Conservation (phyloP, 2,329 filamentous ascomycete genomes). For the Ascochyta koolunga region DNA sequence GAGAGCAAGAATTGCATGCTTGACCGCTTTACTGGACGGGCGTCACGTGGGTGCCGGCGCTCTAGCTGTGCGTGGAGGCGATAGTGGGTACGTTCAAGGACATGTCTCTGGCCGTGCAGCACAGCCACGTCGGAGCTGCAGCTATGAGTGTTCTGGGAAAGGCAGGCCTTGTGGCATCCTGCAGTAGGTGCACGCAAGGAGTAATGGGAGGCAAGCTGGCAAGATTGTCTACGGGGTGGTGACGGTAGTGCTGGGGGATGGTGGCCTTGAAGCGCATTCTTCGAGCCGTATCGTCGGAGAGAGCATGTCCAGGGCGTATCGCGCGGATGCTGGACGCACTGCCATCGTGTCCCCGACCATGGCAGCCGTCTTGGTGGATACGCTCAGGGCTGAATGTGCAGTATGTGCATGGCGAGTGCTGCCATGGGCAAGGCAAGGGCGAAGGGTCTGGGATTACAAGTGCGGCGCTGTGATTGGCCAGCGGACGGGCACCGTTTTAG, state of each 20-base stretch:
- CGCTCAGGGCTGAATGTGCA: no score
- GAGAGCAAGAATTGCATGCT: slow-evolving; percentile 6
- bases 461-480: slow-evolving; percentile 20
- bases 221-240: background rate
- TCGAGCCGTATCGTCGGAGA: background rate
- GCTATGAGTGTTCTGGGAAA: background rate
- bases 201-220: background rate
- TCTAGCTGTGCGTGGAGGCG: background rate
- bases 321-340: background rate
- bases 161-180: background rate
- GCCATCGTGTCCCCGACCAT: background rate
- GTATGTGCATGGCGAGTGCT: background rate
- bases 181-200: background rate
- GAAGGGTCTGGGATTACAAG: slow-evolving; percentile 18
- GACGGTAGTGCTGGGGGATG: background rate
- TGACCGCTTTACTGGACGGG: slow-evolving; percentile 5
- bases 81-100: background rate
- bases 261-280: background rate
- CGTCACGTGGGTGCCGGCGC: slow-evolving; percentile 3
- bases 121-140: background rate
- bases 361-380: background rate
- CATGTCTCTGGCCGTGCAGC: background rate
- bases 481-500: slow-evolving; percentile 1
- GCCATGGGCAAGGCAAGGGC: no score
- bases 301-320: background rate